Percentiles rank a stretch among this genome's conserved stretches.
phyloP scores from a whole-genome alignment of 345 rosid species.

The Cardamine resedifolia region DNA sequence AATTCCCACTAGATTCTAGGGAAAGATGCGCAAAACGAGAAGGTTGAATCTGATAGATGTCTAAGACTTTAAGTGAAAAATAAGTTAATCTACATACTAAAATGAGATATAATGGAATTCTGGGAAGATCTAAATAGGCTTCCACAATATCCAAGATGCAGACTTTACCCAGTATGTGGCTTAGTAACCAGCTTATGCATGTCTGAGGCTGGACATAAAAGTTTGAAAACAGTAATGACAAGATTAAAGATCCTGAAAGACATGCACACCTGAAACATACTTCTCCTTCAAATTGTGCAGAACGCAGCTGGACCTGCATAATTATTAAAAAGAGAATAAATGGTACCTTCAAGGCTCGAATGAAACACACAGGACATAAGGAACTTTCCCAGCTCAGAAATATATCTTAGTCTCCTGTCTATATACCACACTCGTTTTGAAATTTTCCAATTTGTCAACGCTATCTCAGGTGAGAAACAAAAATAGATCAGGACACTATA shows the following conservation, averaged over 20 bases:
- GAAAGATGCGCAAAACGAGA: background rate
- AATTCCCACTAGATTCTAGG: constrained; percentile 3
- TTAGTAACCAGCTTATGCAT: constrained; percentile 13
- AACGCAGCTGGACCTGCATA: constrained; percentile 66
- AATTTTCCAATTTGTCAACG: background rate
- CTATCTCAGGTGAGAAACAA: background rate
- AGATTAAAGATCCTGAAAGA: constrained; percentile 26
- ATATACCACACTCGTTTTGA: background rate
- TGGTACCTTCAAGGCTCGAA: constrained; percentile 16
- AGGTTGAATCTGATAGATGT: constrained; percentile 15
- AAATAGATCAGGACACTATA: background rate
- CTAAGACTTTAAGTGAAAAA: constrained; percentile 5
- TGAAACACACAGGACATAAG: constrained; percentile 3
- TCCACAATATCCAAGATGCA: constrained; percentile 2
- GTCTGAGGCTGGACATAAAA: constrained; percentile 6
- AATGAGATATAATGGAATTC: constrained; percentile 7
- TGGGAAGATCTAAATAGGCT: background rate
- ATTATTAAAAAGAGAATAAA: constrained; percentile 11
- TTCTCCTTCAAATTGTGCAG: constrained; percentile 80
- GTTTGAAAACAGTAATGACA: constrained; percentile 1
- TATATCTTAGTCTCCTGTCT: background rate
- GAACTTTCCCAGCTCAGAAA: background rate
- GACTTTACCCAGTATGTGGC: constrained; percentile 9
- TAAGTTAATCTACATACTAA: background rate
- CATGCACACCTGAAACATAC: constrained; percentile 71